These are phyloP conservation scores for Paraconiothyrium sp. DNA, from an alignment of 2,329 filamentous ascomycete genomes.

Conservation along the genomic window DNA sequence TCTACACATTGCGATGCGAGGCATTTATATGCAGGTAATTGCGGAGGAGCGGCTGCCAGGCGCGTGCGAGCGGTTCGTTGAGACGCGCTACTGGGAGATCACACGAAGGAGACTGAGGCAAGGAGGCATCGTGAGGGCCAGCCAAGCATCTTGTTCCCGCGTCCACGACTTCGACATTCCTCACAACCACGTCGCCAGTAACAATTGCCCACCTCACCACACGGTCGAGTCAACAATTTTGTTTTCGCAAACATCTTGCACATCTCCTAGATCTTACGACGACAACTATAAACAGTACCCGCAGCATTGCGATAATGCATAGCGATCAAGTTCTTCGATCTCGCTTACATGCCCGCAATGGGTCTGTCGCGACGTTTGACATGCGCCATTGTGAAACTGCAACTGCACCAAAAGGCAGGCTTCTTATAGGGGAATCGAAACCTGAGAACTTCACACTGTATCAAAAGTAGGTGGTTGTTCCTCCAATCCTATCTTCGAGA, in stretches of 20 bases:
- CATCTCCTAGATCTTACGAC: not conserved
- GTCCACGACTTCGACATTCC: not conserved
- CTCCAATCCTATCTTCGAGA: not conserved
- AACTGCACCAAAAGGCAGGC: not conserved
- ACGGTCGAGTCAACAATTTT: not conserved
- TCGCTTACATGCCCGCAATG: not conserved
- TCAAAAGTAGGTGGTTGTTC: not conserved
- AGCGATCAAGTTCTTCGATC: not conserved
- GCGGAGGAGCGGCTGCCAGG: slow-evolving; percentile 2
- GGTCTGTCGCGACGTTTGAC: not conserved
- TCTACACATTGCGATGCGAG: not conserved
- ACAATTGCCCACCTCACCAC: no score
- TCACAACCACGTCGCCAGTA: not conserved
- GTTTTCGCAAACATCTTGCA: not conserved
- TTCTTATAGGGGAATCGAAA: not conserved
- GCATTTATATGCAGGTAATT: slow-evolving; percentile 1
- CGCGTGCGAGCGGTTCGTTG: not conserved
- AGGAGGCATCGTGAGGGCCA: not conserved
- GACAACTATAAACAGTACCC: not conserved
- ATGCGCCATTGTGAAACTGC: slow-evolving; percentile 2
- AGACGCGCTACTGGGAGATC: slow-evolving; percentile 4
- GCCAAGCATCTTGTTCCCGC: not conserved
- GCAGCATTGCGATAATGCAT: not conserved
- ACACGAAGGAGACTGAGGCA: slow-evolving; percentile 1
- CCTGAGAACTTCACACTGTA: not conserved